Percentiles rank a stretch among this genome's conserved stretches.
Conservation (phyloP, 441 rosid genomes). For the Pelargonium myrrhifolium region DNA sequence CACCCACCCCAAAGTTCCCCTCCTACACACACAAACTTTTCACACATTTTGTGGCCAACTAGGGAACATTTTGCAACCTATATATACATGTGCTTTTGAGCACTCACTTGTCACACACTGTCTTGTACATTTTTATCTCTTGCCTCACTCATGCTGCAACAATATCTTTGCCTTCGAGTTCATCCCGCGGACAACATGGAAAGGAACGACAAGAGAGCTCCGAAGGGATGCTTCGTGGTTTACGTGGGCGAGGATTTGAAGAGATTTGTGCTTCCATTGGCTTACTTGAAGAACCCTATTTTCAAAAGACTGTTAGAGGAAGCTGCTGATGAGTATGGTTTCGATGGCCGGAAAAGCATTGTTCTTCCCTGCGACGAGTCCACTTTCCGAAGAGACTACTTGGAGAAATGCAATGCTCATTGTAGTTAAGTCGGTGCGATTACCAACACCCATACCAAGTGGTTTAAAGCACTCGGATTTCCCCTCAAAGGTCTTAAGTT, state of each 20-base stretch:
- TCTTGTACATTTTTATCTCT: no score
- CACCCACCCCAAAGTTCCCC: background rate
- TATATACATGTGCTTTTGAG: no score
- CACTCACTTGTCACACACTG: no score
- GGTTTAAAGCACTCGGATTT: no score
- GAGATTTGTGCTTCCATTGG: constrained; percentile 22
- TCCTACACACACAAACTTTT: background rate
- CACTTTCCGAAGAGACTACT: constrained; percentile 14
- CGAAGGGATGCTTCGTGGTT: constrained; percentile 26
- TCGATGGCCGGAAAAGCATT: constrained; percentile 15
- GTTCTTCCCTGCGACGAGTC: constrained; percentile 29
- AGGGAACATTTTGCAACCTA: background rate
- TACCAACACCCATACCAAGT: no score
- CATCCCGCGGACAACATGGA: background rate
- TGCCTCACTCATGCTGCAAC: no score
- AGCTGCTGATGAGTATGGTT: constrained; percentile 33
- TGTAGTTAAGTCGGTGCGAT: background rate
- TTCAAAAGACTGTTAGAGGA: constrained; percentile 22
- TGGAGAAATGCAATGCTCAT: background rate
- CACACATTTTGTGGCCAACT: background rate
- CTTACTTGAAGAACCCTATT: constrained; percentile 18
- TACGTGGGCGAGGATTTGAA: constrained; percentile 18
- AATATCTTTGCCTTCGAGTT: no score
- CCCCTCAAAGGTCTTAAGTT: no score
- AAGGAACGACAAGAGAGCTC: constrained; percentile 13